Evolutionary conservation across 768 basidiomycete species (phyloP), one percentile per base, ranked within the genome.

Genomic region (Amyloporia xantha): DNA sequence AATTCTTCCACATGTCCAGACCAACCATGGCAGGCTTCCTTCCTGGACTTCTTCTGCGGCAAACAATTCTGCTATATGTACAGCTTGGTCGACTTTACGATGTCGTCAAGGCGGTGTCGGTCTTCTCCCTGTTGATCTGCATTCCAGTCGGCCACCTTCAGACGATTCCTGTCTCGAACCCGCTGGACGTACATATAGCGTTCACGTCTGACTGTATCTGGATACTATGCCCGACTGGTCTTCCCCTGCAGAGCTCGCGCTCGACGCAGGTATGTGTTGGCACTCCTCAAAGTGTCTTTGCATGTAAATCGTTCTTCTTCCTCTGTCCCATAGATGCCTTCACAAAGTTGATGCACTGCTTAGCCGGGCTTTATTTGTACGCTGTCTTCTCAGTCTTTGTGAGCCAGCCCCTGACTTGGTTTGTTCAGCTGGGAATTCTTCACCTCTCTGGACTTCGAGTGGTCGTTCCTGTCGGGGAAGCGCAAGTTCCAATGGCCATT

Each of bases 401-500:
- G 7, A 5, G 9, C 30, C 30, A 7, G 30, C 10, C 10, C 26
- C 33, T 45, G 44, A 45, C 44, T 15, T 35, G 27, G 4, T 25
- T 35, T 38, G 33, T 21, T n/a, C 44, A 75, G 71, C 40, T 75
- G 74, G 74, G 74, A 76, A 54, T 59, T 70, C 36, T 47, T 65
- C 25, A 66, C 68, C 40, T 71, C 73, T 13, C 57, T 71, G 12
- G 59, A 66, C 55, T 76, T 76, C 45, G 74, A 76, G 46, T 68
- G 63, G 65, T 61, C 59, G 2, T 63, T 73, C 38, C 43, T 76
- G 50, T 62, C 63, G 4, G 66, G 74, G 30, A 69, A 63, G 59
- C 66, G 60, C 47, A 66, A 64, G 54, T 76, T 74, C 57, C 65
- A 70, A 28, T 75, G 73, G 71, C 75, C 74, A 3, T 55, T 75